phyloP scores from a whole-genome alignment of 257 asterid species.

The Solanum neorickii region DNA sequence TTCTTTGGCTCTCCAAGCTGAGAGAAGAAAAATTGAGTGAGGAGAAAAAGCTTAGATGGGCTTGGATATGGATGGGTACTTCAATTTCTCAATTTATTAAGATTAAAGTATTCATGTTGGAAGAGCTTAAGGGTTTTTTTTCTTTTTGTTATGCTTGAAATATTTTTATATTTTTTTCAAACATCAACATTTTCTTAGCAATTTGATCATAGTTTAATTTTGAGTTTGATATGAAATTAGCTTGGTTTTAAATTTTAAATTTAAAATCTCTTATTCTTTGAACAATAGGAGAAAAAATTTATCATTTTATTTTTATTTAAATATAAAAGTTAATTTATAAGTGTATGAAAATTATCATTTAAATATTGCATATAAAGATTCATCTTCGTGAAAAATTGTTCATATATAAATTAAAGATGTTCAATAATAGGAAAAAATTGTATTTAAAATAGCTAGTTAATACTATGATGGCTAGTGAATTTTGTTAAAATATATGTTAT shows the following conservation, averaged over 20 bases:
- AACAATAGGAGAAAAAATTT: not conserved
- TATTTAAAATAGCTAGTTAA: not conserved
- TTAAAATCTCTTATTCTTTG: not conserved
- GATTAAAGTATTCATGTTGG: not conserved
- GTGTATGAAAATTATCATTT: not conserved
- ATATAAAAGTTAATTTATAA: not conserved
- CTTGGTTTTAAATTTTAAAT: not conserved
- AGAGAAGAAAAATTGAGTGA: not conserved
- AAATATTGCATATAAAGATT: not conserved
- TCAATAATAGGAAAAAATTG: too few relatives aligned
- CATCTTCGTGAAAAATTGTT: not conserved
- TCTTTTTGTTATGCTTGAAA: not conserved
- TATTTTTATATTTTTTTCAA: not conserved
- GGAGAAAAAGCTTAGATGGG: not conserved
- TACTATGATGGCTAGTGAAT: not conserved
- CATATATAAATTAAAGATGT: too few relatives aligned
- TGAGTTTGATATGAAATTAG: not conserved
- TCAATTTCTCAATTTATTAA: not conserved
- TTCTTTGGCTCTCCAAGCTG: not conserved
- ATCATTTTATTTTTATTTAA: rapidly evolving
- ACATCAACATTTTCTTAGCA: not conserved
- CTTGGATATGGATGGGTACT: not conserved
- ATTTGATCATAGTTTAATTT: not conserved
- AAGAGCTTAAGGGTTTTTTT: not conserved
- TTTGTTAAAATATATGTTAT: too few relatives aligned